phyloP scores from a whole-genome alignment of 352 stramenopile species.

The Thalassiosira ordinaria region DNA sequence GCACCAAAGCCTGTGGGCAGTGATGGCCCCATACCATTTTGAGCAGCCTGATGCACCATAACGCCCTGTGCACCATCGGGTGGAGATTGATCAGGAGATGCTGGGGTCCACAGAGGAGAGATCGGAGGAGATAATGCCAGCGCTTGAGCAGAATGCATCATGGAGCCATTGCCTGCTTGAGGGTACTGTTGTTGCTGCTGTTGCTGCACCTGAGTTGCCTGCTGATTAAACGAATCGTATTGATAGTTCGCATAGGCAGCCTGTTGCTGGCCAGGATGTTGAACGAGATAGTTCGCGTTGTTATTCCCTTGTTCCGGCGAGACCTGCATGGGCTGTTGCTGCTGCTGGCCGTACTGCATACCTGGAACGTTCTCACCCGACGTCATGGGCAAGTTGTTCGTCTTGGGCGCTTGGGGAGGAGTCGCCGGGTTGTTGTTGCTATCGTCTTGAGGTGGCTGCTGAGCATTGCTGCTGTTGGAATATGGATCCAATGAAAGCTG shows the following conservation, averaged over 20 bases:
- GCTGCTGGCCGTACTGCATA: background rate
- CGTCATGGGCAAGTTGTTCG: background rate
- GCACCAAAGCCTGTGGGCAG: background rate
- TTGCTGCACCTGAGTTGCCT: background rate
- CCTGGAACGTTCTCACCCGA: background rate
- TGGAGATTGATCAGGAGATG: constrained; percentile 3
- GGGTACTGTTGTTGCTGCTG: no score
- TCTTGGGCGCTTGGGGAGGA: constrained; percentile 2
- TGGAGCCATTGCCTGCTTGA: background rate
- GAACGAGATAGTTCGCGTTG: background rate
- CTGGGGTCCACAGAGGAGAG: constrained; percentile 7
- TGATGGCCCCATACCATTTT: background rate
- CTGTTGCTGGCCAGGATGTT: background rate
- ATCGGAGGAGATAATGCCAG: constrained; percentile 9
- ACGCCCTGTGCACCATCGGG: background rate
- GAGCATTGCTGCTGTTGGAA: background rate
- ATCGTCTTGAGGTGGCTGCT: no score
- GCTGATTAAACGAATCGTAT: constrained; percentile 14
- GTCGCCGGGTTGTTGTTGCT: constrained; percentile 5
- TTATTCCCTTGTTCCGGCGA: constrained; percentile 2
- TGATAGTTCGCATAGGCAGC: background rate
- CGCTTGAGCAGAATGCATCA: background rate
- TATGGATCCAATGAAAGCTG: constrained; percentile 17
- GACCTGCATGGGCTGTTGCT: constrained; percentile 10
- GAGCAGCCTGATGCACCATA: background rate